A percentile compares a stretch with the other conserved stretches of the same genome.
Conservation (phyloP, 345 rosid species). For the Odontarrhena argentea region DNA sequence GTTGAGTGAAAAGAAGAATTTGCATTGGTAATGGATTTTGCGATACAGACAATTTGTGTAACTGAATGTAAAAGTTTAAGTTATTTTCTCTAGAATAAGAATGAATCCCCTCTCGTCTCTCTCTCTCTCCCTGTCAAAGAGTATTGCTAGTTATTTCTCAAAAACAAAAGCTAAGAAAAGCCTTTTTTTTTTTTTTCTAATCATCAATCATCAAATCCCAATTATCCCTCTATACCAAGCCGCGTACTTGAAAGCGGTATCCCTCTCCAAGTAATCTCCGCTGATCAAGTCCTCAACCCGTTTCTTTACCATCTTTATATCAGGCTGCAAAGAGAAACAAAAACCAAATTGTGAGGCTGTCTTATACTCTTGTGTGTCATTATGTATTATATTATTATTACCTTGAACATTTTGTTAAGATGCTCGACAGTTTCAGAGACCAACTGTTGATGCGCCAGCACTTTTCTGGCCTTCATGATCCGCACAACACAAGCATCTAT, state of each 20-base stretch:
- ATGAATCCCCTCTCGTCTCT: too few species aligned
- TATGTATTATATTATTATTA: background rate
- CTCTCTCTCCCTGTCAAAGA: too few species aligned
- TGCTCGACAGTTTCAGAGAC: slow-evolving; percentile 82
- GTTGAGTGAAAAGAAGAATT: too few species aligned
- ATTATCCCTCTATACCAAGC: slow-evolving; percentile 44
- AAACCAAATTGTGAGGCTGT: background rate
- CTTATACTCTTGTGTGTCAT: background rate
- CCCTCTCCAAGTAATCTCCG: slow-evolving; percentile 81
- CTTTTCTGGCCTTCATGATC: slow-evolving; percentile 88
- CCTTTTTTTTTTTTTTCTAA: too few species aligned
- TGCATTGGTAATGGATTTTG: too few species aligned
- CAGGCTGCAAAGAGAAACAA: slow-evolving; percentile 44
- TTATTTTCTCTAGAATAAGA: too few species aligned
- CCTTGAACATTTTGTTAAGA: slow-evolving; percentile 85
- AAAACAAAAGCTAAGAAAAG: too few species aligned
- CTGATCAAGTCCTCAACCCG: slow-evolving; percentile 76
- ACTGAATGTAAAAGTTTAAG: too few species aligned
- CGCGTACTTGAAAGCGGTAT: slow-evolving; percentile 62
- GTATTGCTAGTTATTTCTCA: too few species aligned
- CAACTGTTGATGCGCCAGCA: slow-evolving; percentile 70
- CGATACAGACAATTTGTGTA: too few species aligned
- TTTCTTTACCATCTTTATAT: slow-evolving; percentile 81
- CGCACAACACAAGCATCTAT: slow-evolving; percentile 91
- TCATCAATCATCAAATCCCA: too few species aligned